Conservation (phyloP, 2,329 filamentous ascomycete genomes). For the Ophiostoma ulmi region DNA sequence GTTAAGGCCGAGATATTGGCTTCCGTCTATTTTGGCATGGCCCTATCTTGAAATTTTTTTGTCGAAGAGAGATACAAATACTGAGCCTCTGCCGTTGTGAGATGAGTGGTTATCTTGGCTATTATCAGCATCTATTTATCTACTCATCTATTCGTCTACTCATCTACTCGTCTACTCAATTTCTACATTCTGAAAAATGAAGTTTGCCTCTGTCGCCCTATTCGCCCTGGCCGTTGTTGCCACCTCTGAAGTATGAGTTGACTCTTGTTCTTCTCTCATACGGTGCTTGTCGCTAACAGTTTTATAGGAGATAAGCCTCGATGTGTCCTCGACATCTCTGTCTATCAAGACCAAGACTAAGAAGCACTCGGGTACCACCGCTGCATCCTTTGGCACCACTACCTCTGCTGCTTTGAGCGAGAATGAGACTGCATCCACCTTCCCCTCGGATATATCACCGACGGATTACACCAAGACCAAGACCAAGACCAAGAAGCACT, state of each 20-base stretch:
- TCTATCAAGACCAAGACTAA: constrained; percentile 14
- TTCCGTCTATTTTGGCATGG: background rate
- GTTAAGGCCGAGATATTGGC: background rate
- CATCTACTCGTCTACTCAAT: background rate
- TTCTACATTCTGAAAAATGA: constrained; percentile 23
- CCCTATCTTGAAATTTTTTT: background rate
- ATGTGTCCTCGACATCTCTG: background rate
- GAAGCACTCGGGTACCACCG: background rate
- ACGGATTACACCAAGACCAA: constrained; percentile 2
- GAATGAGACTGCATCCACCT: background rate
- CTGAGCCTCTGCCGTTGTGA: background rate
- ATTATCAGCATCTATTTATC: background rate
- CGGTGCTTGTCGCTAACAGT: background rate
- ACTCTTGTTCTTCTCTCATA: background rate
- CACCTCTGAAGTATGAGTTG: constrained; percentile 23
- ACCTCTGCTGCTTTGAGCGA: background rate
- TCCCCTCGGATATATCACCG: background rate
- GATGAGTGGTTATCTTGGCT: background rate
- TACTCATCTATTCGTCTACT: background rate
- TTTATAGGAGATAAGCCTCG: constrained; percentile 14
- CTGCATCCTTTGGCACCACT: background rate
- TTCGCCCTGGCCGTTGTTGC: constrained; percentile 25
- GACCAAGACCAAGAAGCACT: constrained; percentile 1
- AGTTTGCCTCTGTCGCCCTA: constrained; percentile 20
- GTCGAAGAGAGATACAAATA: background rate